phyloP scores from a whole-genome alignment of 2,329 filamentous ascomycete species.

The Myriangium duriaei region DNA sequence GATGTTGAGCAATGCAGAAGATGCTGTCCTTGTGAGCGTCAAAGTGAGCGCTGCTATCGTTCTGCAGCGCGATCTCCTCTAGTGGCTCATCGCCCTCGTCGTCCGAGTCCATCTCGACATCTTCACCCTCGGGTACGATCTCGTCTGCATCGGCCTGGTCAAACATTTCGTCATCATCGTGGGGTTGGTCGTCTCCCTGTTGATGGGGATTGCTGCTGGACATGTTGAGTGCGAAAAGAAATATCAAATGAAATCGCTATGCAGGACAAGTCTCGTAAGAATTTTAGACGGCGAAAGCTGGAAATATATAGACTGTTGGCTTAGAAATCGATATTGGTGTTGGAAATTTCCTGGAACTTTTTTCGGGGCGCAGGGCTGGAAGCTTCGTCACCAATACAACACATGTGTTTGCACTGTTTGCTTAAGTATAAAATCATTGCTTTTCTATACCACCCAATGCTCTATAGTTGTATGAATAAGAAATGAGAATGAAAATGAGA shows the following conservation, averaged over 20 bases:
- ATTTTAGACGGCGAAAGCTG: no score
- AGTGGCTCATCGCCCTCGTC: conserved; percentile 46
- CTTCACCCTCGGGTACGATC: conserved; percentile 63
- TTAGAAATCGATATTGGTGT: neutral
- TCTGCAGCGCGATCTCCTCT: conserved; percentile 67
- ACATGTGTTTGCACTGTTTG: neutral
- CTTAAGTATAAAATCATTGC: no score
- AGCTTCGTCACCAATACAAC: no score
- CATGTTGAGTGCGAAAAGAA: neutral
- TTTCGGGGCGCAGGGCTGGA: no score
- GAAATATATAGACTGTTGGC: neutral
- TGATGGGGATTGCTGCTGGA: conserved; percentile 4
- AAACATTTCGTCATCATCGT: conserved; percentile 22
- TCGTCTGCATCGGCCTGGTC: conserved; percentile 62
- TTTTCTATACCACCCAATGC: no score
- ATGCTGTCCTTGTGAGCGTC: conserved; percentile 82
- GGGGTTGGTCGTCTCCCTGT: conserved; percentile 7
- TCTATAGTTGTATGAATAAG: neutral
- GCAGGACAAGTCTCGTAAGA: neutral
- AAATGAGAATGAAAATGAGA: neutral
- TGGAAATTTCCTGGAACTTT: neutral
- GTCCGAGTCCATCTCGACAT: conserved; percentile 70
- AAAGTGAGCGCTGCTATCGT: conserved; percentile 89
- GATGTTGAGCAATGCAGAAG: conserved; percentile 91
- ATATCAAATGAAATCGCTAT: neutral